These are phyloP conservation scores for Russula olivacea DNA, from an alignment of 768 basidiomycete species.

Conservation along the genomic window DNA sequence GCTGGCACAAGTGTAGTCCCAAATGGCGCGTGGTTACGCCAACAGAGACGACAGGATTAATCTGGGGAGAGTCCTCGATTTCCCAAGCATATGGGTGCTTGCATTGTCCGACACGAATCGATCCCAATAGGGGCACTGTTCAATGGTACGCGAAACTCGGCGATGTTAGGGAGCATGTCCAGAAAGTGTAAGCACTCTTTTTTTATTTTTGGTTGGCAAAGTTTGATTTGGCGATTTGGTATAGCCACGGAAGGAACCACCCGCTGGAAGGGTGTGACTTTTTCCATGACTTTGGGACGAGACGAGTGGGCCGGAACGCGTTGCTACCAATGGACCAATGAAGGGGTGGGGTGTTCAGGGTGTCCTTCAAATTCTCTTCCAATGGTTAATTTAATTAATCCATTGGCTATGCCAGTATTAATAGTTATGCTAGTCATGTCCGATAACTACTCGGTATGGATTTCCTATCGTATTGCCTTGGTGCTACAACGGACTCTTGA, in stretches of 20 bases:
- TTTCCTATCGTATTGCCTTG: too few species aligned
- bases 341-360: neutral
- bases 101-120: neutral
- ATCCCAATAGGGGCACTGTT: neutral
- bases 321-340: constrained; percentile 4
- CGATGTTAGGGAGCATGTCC: neutral
- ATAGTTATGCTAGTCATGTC: too few species aligned
- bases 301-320: neutral
- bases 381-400: too few species aligned
- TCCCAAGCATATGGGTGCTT: constrained; percentile 7
- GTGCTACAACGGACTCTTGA: too few species aligned
- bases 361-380: too few species aligned
- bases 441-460: too few species aligned
- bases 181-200: neutral
- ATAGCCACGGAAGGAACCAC: constrained; percentile 1
- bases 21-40: neutral
- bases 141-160: neutral
- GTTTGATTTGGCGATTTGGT: neutral
- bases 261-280: constrained; percentile 12
- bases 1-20: neutral
- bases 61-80: neutral
- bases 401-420: too few species aligned
- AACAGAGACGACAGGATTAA: neutral
- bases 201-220: neutral
- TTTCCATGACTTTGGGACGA: neutral